Conservation (phyloP, 2,329 filamentous ascomycete genomes). For the Aurifilum marmelostoma region DNA sequence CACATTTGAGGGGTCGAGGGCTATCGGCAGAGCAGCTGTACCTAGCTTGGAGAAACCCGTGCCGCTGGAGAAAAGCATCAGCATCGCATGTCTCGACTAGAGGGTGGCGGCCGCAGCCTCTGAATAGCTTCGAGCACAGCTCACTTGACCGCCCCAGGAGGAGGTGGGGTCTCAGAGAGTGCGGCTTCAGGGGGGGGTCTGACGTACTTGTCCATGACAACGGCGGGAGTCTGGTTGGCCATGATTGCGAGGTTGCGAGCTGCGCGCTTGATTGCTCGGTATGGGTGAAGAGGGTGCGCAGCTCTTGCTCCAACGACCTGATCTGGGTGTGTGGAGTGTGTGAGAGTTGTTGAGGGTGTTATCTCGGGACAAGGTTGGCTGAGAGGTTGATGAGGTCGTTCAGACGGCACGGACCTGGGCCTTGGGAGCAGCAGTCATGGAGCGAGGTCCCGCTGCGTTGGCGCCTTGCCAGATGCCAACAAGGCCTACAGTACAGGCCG, state of each 20-base stretch:
- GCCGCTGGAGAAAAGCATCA: slow-evolving; percentile 70
- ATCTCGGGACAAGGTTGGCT: slow-evolving; percentile 14
- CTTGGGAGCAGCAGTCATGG: slow-evolving; percentile 21
- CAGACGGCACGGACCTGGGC: slow-evolving; percentile 2
- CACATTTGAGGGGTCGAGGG: slow-evolving; percentile 17
- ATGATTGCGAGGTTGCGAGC: slow-evolving; percentile 56
- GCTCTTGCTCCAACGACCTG: slow-evolving; percentile 21
- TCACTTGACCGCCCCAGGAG: slow-evolving; percentile 27
- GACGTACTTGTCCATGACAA: slow-evolving; percentile 99
- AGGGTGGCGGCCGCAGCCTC: slow-evolving; percentile 26
- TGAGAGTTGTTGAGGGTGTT: slow-evolving; percentile 12
- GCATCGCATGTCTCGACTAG: slow-evolving; percentile 31
- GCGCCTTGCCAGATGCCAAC: slow-evolving; percentile 16
- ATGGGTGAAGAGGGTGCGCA: slow-evolving; percentile 30
- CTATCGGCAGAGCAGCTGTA: slow-evolving; percentile 48
- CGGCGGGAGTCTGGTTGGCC: slow-evolving; percentile 98
- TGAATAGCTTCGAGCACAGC: slow-evolving; percentile 30
- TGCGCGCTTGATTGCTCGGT: slow-evolving; percentile 35
- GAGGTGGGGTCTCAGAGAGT: slow-evolving; percentile 30
- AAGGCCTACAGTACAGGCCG: background rate
- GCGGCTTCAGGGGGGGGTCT: slow-evolving; percentile 41
- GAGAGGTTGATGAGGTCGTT: slow-evolving; percentile 12
- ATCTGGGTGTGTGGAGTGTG: slow-evolving; percentile 7
- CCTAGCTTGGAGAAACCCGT: slow-evolving; percentile 99
- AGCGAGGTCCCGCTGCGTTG: slow-evolving; percentile 19